These are phyloP conservation scores for Aspergillus panamensis DNA, from an alignment of 495 filamentous ascomycete genomes.

Conservation along the genomic window DNA sequence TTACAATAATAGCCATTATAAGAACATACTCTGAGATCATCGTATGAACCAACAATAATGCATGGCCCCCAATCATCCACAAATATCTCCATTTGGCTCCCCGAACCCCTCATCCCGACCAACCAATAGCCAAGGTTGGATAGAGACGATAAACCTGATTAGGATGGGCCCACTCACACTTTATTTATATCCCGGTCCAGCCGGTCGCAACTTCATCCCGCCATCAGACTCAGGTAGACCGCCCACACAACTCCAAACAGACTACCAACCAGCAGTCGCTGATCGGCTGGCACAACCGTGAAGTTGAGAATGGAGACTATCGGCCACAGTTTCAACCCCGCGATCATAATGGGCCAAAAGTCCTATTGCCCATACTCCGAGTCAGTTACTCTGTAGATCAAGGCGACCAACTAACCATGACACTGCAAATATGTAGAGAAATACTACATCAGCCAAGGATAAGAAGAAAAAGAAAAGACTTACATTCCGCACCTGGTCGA, in stretches of 20 bases:
- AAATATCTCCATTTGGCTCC: no score
- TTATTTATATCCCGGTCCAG: not conserved
- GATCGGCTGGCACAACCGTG: conserved; percentile 66
- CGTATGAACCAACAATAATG: no score
- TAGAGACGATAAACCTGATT: no score
- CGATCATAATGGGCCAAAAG: conserved; percentile 63
- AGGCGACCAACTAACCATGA: not conserved
- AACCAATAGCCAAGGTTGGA: no score
- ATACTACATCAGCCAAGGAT: not conserved
- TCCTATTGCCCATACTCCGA: conserved; percentile 34
- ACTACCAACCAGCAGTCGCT: conserved; percentile 64
- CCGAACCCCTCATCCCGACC: no score
- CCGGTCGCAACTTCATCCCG: conserved; percentile 25
- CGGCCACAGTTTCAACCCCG: conserved; percentile 81
- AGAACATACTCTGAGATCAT: no score
- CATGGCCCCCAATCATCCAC: no score
- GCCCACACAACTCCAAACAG: conserved; percentile 77
- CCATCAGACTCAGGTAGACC: conserved; percentile 69
- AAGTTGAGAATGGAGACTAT: conserved; percentile 71
- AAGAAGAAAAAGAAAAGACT: conserved; percentile 11
- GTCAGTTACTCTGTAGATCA: not conserved
- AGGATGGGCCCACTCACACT: no score
- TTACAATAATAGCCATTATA: no score
- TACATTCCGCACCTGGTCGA: conserved; percentile 35
- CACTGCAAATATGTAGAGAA: not conserved